Evolutionary conservation across 306 rosid genomes (phyloP), one percentile per base, ranked within the genome.

Genomic region (Prunus campanulata): DNA sequence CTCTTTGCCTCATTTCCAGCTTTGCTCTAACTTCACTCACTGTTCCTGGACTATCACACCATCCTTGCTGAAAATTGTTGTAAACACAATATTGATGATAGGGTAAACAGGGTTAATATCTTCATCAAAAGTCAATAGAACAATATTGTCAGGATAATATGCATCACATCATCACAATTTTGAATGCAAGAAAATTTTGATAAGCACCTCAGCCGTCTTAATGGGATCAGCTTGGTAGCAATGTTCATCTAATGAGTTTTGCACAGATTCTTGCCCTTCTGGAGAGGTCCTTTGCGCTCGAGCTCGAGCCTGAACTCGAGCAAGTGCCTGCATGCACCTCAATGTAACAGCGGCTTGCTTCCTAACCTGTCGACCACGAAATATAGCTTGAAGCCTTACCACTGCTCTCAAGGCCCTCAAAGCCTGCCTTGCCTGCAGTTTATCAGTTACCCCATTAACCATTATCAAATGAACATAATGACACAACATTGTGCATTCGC

Each of bases 311-410:
- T 95, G 96, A 84, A 89, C 96, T 74, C 91, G 85, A 72, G 92
- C 96, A 20, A 95, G 96, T 60, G 98, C 97, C 77, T 94, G 97
- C 98, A 92, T 92, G 72, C 98, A 95, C 80, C 92, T 88, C 51
- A 95, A 82, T 22, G 98, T 92, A 55, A 95, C 87, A 11, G 91
- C 97, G 2, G 98, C 97, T 87, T 92, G 98, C 83, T 89, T 92
- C 63, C 98, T 85, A 51, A 92, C 97, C 78, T 68, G 87, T 70
- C 95, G 68, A 4, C 98, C 93, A 0, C 97, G 88, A 76, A 92
- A 90, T 87, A 95, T 92, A 57, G 98, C 97, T 82, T 92, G 98
- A 83, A 95, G 70, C 80, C 98, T 88, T 79, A 95, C 98, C 82
- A 95, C 83, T 78, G 98, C 95, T 80, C 73, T 88, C 78, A 95